Base-by-base conservation (phyloP, 2,329 filamentous ascomycete species). In the Aspergillus novoparasiticus region DNA sequence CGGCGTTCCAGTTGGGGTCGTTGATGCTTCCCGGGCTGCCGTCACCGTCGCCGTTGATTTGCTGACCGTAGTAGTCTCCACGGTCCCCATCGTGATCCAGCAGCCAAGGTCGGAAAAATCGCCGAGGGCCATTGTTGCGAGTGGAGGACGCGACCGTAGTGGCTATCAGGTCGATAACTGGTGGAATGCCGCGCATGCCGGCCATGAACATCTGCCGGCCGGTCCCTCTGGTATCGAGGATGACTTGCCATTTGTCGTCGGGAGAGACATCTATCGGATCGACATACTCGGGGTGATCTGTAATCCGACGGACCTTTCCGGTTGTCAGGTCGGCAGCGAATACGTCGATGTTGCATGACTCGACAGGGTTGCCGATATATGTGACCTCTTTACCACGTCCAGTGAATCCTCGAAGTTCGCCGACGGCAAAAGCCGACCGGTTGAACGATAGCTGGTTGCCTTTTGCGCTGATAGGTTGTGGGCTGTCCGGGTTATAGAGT, bases 1-100 rank as follows among this genome's bases (percentile, higher is more conserved):
- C 69, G 4, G 73, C 82, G 65, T 84, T 84, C 83, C 83, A 84
- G 30, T 82, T 75, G 0, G 81, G 78, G 59, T 84, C 81, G 59
- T 81, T 79, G n/a, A 80, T 62, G 58, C 69, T 76, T 1, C 79
- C 80, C 19, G 65, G 64, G 30, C 66, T 75, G 3, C 71, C 73
- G 23, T 77, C 71, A 1, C 76, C 76, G 0, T 63, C 79, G 0
- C 68, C 75, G 53, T 84, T 84, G 60, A 83, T 65, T 59, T 72
- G 71, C 66, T 81, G 81, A 3, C 82, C 82, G 60, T 75, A 81
- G 66, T 84, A 84, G 0, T 69, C 59, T 1, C 73, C 80, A 6
- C 81, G 78, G 62, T 84, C 82, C 6, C 82, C 82, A 39, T 82
- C 65, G 0, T 68, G 66, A 59, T 84, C 81, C 4, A 84, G 68